Percentiles rank a stretch among this genome's conserved stretches.
Evolutionary conservation across 1,284 basidiomycete species (phyloP).

Genomic region (Naganishia sp.): DNA sequence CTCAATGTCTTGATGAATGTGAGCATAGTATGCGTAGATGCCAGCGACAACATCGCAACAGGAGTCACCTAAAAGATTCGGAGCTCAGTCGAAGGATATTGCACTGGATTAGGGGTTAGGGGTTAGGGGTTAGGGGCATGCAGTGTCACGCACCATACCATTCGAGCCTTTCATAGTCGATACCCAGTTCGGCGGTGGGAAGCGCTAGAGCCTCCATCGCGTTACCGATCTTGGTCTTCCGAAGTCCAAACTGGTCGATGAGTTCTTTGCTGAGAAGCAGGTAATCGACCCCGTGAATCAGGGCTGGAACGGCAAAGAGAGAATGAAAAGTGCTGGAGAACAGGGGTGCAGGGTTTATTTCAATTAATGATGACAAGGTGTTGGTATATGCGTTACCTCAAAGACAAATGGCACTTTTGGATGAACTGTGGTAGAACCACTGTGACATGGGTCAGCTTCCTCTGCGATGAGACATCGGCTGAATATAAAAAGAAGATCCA

Average conservation of each 20-base stretch:
- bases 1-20: background rate
- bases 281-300: conserved; percentile 5
- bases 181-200: conserved; percentile 1
- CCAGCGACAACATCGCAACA: conserved; percentile 15
- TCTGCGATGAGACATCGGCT: too few relatives aligned
- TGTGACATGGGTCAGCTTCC: background rate
- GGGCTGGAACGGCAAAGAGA: conserved; percentile 10
- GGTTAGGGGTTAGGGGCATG: too few relatives aligned
- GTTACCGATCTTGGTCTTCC: background rate
- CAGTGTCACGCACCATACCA: conserved; percentile 7
- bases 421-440: conserved; percentile 17
- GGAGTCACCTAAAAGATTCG: background rate
- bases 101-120: background rate
- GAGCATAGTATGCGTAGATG: conserved; percentile 20
- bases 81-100: background rate
- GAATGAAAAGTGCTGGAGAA: conserved; percentile 14
- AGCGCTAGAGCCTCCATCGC: conserved; percentile 15
- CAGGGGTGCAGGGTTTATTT: background rate
- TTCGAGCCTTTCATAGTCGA: conserved; percentile 10
- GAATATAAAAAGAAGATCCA: background rate
- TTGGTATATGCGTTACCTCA: conserved; percentile 2
- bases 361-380: background rate
- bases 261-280: conserved; percentile 6
- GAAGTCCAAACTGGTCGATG: background rate
- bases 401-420: conserved; percentile 7